Evolutionary conservation across 2,329 filamentous ascomycete genomes (phyloP), one percentile per base, ranked within the genome.

Genomic region (Neocucurbitaria cava): DNA sequence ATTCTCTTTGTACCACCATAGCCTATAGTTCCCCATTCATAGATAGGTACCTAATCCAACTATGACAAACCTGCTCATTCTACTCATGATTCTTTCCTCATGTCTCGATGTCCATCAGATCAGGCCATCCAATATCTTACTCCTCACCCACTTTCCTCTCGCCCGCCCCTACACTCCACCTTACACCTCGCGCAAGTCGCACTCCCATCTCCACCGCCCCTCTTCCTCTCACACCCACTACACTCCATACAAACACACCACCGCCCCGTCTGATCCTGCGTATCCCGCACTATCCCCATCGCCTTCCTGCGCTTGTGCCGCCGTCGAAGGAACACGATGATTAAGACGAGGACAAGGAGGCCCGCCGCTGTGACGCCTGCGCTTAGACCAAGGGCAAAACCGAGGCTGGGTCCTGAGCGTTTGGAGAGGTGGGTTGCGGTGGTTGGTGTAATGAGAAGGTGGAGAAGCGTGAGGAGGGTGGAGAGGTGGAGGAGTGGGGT

Each of bases 121-220:
- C n/a, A n/a, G n/a, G n/a, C n/a, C n/a, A n/a, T n/a, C n/a, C n/a
- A n/a, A n/a, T 40, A 11, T 11, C 10, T 15, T 13, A n/a, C 7
- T 7, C 15, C 15, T 40, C 18, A 5, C 13, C 9, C 36, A 7
- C 38, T 4, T 40, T 15, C 21, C 44, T n/a, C n/a, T n/a, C n/a
- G n/a, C n/a, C n/a, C n/a, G n/a, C n/a, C n/a, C n/a, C n/a, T n/a
- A 46, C 44, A 46, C 13, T 21, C 33, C 20, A 26, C 21, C 44
- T n/a, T 38, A 38, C 44, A 46, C 33, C 21, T 38, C 31, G 15
- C 15, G 20, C 44, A 46, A 24, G 6, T n/a, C 31, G 11, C 11
- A 38, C 44, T 46, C 44, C 44, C 44, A 46, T 46, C 44, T 21
- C 31, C 31, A 24, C 44, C 44, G 1, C 33, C 31, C 33, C 44